These are phyloP conservation scores for Besnoitia besnoiti DNA, from an alignment of 169 alveolate species.

Conservation along the genomic window DNA sequence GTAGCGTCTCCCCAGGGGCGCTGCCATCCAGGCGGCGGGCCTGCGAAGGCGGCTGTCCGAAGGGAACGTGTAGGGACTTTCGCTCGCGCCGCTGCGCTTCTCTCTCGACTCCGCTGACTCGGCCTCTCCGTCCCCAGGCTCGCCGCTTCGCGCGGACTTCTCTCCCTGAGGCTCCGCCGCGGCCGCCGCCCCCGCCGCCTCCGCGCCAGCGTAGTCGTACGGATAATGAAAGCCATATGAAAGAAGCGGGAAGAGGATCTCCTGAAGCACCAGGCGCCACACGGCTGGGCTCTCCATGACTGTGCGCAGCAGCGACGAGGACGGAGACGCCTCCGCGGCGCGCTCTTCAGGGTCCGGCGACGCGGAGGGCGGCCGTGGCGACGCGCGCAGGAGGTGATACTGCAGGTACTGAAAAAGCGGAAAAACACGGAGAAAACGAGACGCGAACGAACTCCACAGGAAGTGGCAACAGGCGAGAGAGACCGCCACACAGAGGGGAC, in stretches of 20 bases:
- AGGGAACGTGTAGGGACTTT: constrained; percentile 25
- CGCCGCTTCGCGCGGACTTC: neutral
- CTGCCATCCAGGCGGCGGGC: constrained; percentile 65
- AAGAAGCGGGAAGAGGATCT: constrained; percentile 62
- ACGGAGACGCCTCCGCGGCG: neutral
- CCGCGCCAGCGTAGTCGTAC: neutral
- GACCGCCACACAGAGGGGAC: no score
- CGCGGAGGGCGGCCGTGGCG: constrained; percentile 14
- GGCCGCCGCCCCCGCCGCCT: neutral
- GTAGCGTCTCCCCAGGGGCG: constrained; percentile 51
- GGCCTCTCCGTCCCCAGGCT: neutral
- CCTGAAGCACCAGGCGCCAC: constrained; percentile 58
- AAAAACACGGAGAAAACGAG: neutral
- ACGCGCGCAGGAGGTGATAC: constrained; percentile 30
- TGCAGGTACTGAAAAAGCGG: neutral
- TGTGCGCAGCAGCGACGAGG: neutral
- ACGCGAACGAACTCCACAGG: neutral
- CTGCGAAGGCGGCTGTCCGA: neutral
- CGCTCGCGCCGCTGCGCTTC: neutral
- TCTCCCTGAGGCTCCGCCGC: neutral
- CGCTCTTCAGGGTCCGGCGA: neutral
- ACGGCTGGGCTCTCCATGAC: constrained; percentile 14
- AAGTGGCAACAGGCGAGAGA: no score
- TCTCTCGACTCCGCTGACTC: neutral
- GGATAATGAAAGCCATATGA: constrained; percentile 63